Percentiles rank a stretch among this genome's conserved stretches.
phyloP scores from a whole-genome alignment of 352 stramenopile species.

The Pythium rhizo-oryzae region DNA sequence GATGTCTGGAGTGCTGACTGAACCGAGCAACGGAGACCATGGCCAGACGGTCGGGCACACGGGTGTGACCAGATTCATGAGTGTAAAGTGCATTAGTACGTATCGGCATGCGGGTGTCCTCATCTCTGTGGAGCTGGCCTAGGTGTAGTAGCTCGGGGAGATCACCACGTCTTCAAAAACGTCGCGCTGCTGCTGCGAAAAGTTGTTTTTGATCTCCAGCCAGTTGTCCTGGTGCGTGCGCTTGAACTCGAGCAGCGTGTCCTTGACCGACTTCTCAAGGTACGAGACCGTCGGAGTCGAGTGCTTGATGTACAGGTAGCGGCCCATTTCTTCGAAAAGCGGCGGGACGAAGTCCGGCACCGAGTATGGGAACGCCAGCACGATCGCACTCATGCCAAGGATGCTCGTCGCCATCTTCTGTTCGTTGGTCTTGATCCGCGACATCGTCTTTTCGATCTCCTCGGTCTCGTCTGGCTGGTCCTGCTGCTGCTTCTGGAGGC shows the following conservation, averaged over 20 bases:
- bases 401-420: slow-evolving; percentile 64
- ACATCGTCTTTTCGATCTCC: slow-evolving; percentile 34
- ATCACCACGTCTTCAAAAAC: slow-evolving; percentile 81
- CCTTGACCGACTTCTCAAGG: slow-evolving; percentile 73
- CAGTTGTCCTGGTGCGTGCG: slow-evolving; percentile 86
- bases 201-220: slow-evolving; percentile 68
- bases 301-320: slow-evolving; percentile 70
- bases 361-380: slow-evolving; percentile 78
- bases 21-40: too few relatives aligned
- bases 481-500: slow-evolving; percentile 44
- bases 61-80: too few relatives aligned
- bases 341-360: slow-evolving; percentile 66
- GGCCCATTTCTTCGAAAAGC: slow-evolving; percentile 73
- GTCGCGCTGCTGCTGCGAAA: slow-evolving; percentile 62
- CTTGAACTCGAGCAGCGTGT: slow-evolving; percentile 84
- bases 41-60: too few relatives aligned
- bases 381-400: slow-evolving; percentile 66
- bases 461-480: slow-evolving; percentile 36
- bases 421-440: slow-evolving; percentile 51
- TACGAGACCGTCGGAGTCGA: slow-evolving; percentile 61
- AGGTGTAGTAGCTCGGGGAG: slow-evolving; percentile 75
- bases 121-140: background rate
- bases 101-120: background rate
- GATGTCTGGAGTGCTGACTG: too few relatives aligned
- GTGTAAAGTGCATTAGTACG: too few relatives aligned